Conservation (phyloP, 148 eudicot genomes). For the Dysphania ambrosioides region DNA sequence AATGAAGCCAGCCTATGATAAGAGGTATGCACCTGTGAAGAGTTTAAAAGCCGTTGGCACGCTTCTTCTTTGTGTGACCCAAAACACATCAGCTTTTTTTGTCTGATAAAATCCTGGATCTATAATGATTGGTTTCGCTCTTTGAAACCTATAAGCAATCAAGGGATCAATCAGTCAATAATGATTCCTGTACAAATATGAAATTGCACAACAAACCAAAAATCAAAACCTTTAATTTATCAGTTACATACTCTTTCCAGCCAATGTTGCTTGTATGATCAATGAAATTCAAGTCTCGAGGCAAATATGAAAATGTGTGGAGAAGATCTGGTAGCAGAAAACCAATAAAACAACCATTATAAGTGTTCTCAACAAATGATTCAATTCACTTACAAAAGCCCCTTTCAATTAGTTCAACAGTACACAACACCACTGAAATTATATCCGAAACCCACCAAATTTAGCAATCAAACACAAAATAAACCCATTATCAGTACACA, state of each 20-base stretch:
- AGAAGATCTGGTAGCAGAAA: slow-evolving; percentile 69
- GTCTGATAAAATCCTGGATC: slow-evolving; percentile 88
- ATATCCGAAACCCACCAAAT: slow-evolving; percentile 7
- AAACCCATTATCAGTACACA: background rate
- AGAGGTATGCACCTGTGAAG: slow-evolving; percentile 64
- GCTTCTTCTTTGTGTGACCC: slow-evolving; percentile 86
- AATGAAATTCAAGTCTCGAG: slow-evolving; percentile 82
- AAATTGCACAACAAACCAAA: background rate
- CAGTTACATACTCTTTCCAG: slow-evolving; percentile 82
- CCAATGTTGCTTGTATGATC: slow-evolving; percentile 93
- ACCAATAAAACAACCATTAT: slow-evolving; percentile 13
- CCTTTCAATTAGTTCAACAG: background rate
- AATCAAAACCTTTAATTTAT: background rate
- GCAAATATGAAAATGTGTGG: slow-evolving; percentile 71
- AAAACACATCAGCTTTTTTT: slow-evolving; percentile 72
- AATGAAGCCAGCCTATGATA: background rate
- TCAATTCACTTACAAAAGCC: background rate
- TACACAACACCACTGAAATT: slow-evolving; percentile 7
- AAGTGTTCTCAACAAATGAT: background rate
- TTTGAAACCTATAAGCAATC: slow-evolving; percentile 51
- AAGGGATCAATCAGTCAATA: slow-evolving; percentile 15
- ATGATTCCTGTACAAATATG: background rate
- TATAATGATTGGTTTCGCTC: slow-evolving; percentile 80
- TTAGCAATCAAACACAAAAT: slow-evolving; percentile 4
- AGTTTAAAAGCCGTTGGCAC: slow-evolving; percentile 90